phyloP scores from a whole-genome alignment of 1,284 basidiomycete species.

The Sporisorium iseilematis-ciliati region DNA sequence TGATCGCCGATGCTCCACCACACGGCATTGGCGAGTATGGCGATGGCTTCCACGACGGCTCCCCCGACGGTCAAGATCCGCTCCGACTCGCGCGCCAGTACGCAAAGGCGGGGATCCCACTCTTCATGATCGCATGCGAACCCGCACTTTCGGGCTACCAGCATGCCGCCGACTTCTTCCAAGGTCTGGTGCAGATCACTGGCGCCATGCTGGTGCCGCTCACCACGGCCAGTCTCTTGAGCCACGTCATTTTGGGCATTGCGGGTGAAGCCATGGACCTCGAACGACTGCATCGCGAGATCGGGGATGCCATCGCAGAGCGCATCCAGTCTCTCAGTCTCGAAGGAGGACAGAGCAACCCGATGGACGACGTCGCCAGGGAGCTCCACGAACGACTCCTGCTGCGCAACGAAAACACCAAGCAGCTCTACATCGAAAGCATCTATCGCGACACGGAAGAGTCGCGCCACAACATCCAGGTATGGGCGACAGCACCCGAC shows the following conservation, averaged over 20 bases:
- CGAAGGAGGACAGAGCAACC: constrained; percentile 75
- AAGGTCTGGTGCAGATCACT: constrained; percentile 66
- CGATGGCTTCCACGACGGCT: constrained; percentile 76
- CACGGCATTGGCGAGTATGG: constrained; percentile 80
- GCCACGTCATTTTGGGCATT: constrained; percentile 97
- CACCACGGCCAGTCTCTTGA: constrained; percentile 92
- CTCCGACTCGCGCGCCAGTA: constrained; percentile 86
- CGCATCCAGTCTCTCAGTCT: constrained; percentile 82
- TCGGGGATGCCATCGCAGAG: constrained; percentile 91
- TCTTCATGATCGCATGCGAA: constrained; percentile 86
- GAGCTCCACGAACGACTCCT: constrained; percentile 91
- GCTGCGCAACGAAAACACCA: constrained; percentile 93
- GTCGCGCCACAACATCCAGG: constrained; percentile 87
- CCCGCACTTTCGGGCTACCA: constrained; percentile 85
- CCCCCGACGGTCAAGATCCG: constrained; percentile 80
- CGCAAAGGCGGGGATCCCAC: constrained; percentile 79
- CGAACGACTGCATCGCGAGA: constrained; percentile 93
- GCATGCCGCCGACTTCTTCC: constrained; percentile 87
- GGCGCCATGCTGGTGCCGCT: constrained; percentile 91
- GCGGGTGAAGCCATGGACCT: constrained; percentile 97
- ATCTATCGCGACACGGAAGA: constrained; percentile 78
- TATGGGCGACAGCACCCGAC: constrained; percentile 82
- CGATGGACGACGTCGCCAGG: constrained; percentile 91
- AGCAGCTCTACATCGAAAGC: constrained; percentile 94
- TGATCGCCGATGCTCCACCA: constrained; percentile 95